Percentiles rank a stretch among this genome's conserved stretches.
phyloP scores from a whole-genome alignment of 805 yeast genomes.

The Spathaspora girioi region DNA sequence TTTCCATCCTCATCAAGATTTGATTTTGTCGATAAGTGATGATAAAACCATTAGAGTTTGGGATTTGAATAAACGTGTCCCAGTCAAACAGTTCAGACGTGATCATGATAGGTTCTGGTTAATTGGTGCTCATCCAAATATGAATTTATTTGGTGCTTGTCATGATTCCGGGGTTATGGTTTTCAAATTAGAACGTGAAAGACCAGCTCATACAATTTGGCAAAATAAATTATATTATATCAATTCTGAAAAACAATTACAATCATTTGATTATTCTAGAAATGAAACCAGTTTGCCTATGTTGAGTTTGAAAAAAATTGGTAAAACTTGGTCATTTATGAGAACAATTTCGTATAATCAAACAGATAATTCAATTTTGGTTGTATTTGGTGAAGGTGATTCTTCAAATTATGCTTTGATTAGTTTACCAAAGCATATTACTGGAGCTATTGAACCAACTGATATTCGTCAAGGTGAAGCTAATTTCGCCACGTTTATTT shows the following conservation, averaged over 20 bases:
- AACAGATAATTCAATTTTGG: slow-evolving; percentile 80
- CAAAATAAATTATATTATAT: slow-evolving; percentile 75
- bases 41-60: slow-evolving; percentile 95
- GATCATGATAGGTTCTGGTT: slow-evolving; percentile 95
- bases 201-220: slow-evolving; percentile 80
- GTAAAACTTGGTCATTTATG: slow-evolving; percentile 82
- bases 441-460: slow-evolving; percentile 94
- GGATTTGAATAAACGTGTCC: slow-evolving; percentile 92
- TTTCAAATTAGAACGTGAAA: slow-evolving; percentile 93
- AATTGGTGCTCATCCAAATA: slow-evolving; percentile 80
- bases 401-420: slow-evolving; percentile 69
- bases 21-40: slow-evolving; percentile 90
- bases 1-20: slow-evolving; percentile 91
- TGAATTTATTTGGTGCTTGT: slow-evolving; percentile 92
- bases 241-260: slow-evolving; percentile 83
- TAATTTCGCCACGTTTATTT: slow-evolving; percentile 82
- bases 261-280: slow-evolving; percentile 65
- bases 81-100: slow-evolving; percentile 90
- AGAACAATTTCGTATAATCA: slow-evolving; percentile 87
- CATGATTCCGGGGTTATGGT: slow-evolving; percentile 98
- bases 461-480: slow-evolving; percentile 77
- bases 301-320: slow-evolving; percentile 78
- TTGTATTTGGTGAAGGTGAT: slow-evolving; percentile 73
- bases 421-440: slow-evolving; percentile 75
- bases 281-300: slow-evolving; percentile 71